These are phyloP conservation scores for Blastobotrys petasosporus DNA, from an alignment of 1,139 yeast genomes.

Conservation along the genomic window DNA sequence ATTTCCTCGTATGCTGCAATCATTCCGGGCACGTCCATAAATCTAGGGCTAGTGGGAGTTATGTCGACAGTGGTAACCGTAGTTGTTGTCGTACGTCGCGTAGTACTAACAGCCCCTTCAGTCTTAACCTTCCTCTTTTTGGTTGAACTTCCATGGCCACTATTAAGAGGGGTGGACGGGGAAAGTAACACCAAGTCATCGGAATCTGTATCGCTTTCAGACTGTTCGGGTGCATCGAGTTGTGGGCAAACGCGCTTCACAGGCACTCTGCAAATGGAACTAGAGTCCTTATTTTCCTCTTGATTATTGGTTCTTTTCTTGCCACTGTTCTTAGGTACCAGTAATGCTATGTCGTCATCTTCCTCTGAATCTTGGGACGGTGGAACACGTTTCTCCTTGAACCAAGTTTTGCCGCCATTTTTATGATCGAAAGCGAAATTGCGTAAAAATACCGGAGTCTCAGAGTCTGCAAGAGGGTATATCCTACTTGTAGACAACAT, in stretches of 20 bases:
- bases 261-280: background rate
- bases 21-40: slow-evolving; percentile 27
- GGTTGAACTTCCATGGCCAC: background rate
- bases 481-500: too few relatives aligned
- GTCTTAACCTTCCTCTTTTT: background rate
- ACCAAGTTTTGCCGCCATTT: slow-evolving; percentile 2
- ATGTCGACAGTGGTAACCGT: slow-evolving; percentile 4
- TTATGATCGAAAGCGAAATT: slow-evolving; percentile 24
- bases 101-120: slow-evolving; percentile 4
- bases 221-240: background rate
- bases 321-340: too few relatives aligned
- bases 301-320: too few relatives aligned
- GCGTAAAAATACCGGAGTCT: slow-evolving; percentile 30
- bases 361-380: too few relatives aligned
- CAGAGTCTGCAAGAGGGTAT: slow-evolving; percentile 29
- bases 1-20: slow-evolving; percentile 32
- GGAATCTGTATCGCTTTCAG: background rate
- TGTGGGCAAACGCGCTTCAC: slow-evolving; percentile 3
- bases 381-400: background rate
- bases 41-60: background rate
- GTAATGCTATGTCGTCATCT: too few relatives aligned
- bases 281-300: too few relatives aligned
- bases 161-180: slow-evolving; percentile 2
- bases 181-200: slow-evolving; percentile 1
- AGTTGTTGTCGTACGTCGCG: slow-evolving; percentile 11